A percentile compares a stretch with the other conserved stretches of the same genome.
These are phyloP conservation scores for Luzula sylvatica DNA, from an alignment of 176 grass and related monocot genomes.

Conservation along the genomic window DNA sequence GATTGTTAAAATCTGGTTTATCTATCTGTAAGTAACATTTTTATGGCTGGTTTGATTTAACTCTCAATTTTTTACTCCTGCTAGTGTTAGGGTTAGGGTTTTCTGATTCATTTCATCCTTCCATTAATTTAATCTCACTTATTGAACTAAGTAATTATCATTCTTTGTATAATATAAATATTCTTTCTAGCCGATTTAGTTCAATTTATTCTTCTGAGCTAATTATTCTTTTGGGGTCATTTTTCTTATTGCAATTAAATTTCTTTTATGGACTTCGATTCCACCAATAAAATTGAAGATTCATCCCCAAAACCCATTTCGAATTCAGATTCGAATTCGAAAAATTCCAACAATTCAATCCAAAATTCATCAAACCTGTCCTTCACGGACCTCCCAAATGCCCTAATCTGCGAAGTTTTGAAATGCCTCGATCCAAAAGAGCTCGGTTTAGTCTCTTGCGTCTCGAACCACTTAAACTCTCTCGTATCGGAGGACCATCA, in stretches of 20 bases:
- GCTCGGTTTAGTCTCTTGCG: constrained; percentile 77
- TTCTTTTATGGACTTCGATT: constrained; percentile 90
- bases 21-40: not conserved
- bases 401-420: constrained; percentile 73
- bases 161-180: constrained; percentile 5
- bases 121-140: constrained; percentile 1
- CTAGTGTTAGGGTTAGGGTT: constrained; percentile 9
- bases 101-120: not conserved
- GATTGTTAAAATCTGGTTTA: not conserved
- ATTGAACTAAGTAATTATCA: not conserved
- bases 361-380: constrained; percentile 16
- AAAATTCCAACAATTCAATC: constrained; percentile 4
- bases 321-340: constrained; percentile 14
- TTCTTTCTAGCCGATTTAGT: constrained; percentile 10
- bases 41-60: not conserved
- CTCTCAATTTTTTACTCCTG: not conserved
- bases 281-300: constrained; percentile 32
- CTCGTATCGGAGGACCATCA: constrained; percentile 65
- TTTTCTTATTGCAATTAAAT: constrained; percentile 6
- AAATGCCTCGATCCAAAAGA: constrained; percentile 71
- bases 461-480: constrained; percentile 50
- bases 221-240: constrained; percentile 2
- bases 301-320: constrained; percentile 32
- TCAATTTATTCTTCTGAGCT: not conserved
- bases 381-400: constrained; percentile 59